Percentiles rank a stretch among this genome's conserved stretches.
Evolutionary conservation across 768 basidiomycete species (phyloP).

Genomic region (Candolleomyces aberdarensis): DNA sequence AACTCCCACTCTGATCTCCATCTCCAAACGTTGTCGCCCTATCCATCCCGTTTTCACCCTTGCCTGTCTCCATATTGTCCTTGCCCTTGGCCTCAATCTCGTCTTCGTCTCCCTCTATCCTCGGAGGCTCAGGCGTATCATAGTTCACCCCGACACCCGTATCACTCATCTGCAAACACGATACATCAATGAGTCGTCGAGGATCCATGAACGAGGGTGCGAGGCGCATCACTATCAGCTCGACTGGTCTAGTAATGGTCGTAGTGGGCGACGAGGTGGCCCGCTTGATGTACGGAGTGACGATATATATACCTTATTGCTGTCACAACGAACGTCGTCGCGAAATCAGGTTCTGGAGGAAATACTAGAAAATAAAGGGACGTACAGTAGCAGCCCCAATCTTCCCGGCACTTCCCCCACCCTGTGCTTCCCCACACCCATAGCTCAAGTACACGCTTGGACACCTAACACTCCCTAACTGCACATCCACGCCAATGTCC

Average conservation of each 20-base stretch:
- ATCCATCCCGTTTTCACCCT: no score
- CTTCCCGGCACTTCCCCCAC: conserved; percentile 19
- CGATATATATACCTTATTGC: conserved; percentile 14
- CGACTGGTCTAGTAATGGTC: not conserved
- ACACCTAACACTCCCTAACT: conserved; percentile 36
- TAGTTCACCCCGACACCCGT: conserved; percentile 51
- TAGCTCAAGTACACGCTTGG: conserved; percentile 48
- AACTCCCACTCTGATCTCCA: not conserved
- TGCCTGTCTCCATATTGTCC: no score
- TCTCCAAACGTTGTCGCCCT: no score
- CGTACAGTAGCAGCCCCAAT: conserved; percentile 50
- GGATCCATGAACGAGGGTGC: conserved; percentile 27
- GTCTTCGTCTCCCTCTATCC: no score
- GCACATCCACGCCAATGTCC: conserved; percentile 35
- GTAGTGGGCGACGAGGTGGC: not conserved
- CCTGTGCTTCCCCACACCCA: conserved; percentile 26
- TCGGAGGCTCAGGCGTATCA: conserved; percentile 7
- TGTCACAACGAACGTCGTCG: no score
- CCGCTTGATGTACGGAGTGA: conserved; percentile 12
- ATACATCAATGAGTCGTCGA: conserved; percentile 28
- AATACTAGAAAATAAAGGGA: not conserved
- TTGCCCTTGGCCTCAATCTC: no score
- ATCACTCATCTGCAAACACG: conserved; percentile 55
- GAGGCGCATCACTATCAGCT: conserved; percentile 7
- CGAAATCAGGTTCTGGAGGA: no score